Evolutionary conservation across 1,139 yeast genomes (phyloP), one percentile per base, ranked within the genome.

Genomic region (Lodderomyces margitis): DNA sequence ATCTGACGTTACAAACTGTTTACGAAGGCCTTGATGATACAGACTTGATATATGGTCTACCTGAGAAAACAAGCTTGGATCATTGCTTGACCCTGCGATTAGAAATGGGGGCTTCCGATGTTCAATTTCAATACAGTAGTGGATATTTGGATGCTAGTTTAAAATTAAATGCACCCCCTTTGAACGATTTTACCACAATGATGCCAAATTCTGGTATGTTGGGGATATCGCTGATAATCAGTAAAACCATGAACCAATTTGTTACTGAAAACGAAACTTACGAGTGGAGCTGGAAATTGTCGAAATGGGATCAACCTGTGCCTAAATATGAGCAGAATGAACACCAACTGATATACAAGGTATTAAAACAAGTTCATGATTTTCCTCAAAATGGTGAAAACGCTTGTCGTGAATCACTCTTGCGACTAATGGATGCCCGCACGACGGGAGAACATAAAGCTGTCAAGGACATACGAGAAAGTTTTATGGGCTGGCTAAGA

Each of bases 251-350:
- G 4, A 36, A 42, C 21, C 28, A 35, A 4, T 24, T 30, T 6
- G 21, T 34, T 5, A 41, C 36, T 8, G 39, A 30, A 11, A 40
- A 34, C 12, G 44, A 45, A 5, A 40, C 49, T 6, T 67, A 56
- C 47, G 74, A 76, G 40, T 75, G 83, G 74, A 74, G 81, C 0
- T 87, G 95, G 95, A 83, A 83, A 54, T 61, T 87, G 30, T 75
- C 72, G 41, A 71, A 75, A 39, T 87, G 95, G 95, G 83, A 81
- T 43, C 45, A 83, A 4, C 86, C 92, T 0, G 52, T 55, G 2
- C 65, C 76, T 0, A 52, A 50, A 2, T 46, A 45, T 0, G 56
- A 73, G 0, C 36, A 39, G 0, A 57, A 60, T 3, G 74, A 69
- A 37, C 69, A 75, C 42, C 74, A 71, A 37, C 56, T 63, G 5